Evolutionary conservation across 2,329 filamentous ascomycete genomes (phyloP).

Genomic region (Thielaviopsis populi): DNA sequence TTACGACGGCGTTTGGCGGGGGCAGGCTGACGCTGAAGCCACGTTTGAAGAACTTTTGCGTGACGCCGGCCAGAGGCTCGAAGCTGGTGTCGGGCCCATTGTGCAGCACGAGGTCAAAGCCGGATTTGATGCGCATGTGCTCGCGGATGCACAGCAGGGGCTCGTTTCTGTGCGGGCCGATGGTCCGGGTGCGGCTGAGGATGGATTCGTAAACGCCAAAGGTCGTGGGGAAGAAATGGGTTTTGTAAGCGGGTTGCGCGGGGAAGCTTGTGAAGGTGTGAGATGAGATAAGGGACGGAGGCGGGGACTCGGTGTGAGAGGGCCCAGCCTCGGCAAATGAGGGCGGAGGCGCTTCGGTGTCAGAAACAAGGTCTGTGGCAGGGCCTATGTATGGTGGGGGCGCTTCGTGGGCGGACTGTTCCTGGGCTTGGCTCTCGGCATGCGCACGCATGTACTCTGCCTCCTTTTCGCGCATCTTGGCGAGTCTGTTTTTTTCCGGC

Average conservation of each 20-base stretch:
- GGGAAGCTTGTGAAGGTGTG: not conserved
- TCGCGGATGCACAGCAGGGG: slow-evolving; percentile 11
- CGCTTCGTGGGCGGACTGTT: not conserved
- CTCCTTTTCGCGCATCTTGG: slow-evolving; percentile 6
- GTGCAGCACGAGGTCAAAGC: slow-evolving; percentile 10
- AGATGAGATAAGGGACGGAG: not conserved
- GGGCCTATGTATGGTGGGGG: not conserved
- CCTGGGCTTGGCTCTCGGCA: not conserved
- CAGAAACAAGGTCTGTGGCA: not conserved
- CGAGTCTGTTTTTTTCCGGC: not conserved
- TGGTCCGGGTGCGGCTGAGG: slow-evolving; percentile 6
- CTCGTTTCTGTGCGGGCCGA: slow-evolving; percentile 11
- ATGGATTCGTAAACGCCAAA: slow-evolving; percentile 14
- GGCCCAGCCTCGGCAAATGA: not conserved
- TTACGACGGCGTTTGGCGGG: not conserved
- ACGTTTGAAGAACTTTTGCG: not conserved
- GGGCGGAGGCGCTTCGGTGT: not conserved
- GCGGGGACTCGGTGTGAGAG: not conserved
- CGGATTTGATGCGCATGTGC: not conserved
- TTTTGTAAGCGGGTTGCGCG: not conserved
- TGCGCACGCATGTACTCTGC: slow-evolving; percentile 9
- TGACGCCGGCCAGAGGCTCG: slow-evolving; percentile 10
- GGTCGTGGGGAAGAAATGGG: slow-evolving; percentile 10
- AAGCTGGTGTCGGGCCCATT: slow-evolving; percentile 6
- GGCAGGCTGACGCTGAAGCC: slow-evolving; percentile 17